Conservation (phyloP, 305 asterid species). For the Fraxinus nigra region DNA sequence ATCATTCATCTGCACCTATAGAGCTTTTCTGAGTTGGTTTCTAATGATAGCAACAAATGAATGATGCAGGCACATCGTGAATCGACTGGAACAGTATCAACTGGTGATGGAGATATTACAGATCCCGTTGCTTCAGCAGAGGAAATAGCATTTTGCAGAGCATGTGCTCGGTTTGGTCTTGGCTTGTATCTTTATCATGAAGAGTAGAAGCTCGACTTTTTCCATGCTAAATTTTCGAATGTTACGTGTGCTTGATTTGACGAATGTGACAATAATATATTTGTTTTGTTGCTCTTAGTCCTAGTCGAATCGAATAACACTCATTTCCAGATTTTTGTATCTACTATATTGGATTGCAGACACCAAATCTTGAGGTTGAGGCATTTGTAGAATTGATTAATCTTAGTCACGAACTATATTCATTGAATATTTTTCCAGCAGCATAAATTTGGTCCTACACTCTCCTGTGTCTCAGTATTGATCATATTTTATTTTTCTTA, state of each 20-base stretch:
- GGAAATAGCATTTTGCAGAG: conserved; percentile 89
- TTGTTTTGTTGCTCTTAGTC: neutral
- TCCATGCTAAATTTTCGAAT: neutral
- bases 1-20: neutral
- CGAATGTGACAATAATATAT: neutral
- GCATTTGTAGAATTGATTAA: neutral
- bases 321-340: neutral
- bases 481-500: neutral
- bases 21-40: neutral
- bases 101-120: conserved; percentile 30
- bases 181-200: conserved; percentile 89
- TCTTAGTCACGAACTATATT: neutral
- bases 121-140: conserved; percentile 93
- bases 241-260: neutral
- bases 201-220: conserved; percentile 31
- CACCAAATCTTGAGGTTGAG: neutral
- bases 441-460: neutral
- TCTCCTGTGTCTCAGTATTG: neutral
- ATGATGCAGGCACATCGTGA: conserved; percentile 79
- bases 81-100: conserved; percentile 76
- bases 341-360: neutral
- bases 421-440: neutral
- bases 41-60: neutral
- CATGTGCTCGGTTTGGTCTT: conserved; percentile 92
- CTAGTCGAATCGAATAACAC: neutral